Percentiles rank a stretch among this genome's conserved stretches.
These are phyloP conservation scores for Cryptococcus wingfieldii DNA, from an alignment of 1,284 basidiomycete species.

Conservation along the genomic window DNA sequence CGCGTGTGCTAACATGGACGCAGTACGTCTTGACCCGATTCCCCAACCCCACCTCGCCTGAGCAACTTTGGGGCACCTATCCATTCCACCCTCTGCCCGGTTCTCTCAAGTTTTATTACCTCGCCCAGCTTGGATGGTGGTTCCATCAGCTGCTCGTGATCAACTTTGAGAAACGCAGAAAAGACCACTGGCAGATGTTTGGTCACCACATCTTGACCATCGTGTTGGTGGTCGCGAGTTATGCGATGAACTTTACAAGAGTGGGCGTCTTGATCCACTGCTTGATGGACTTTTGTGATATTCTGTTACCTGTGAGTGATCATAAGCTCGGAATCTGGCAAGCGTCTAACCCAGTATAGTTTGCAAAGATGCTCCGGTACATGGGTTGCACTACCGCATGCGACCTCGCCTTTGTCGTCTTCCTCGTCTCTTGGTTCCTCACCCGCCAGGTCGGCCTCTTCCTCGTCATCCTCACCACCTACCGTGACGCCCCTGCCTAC, in stretches of 20 bases:
- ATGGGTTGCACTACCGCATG: slow-evolving; percentile 63
- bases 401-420: slow-evolving; percentile 73
- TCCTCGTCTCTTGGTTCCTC: slow-evolving; percentile 82
- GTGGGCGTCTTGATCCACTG: slow-evolving; percentile 83
- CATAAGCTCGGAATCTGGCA: not conserved
- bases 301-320: slow-evolving; percentile 75
- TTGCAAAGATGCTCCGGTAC: slow-evolving; percentile 93
- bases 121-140: slow-evolving; percentile 89
- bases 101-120: slow-evolving; percentile 84
- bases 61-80: slow-evolving; percentile 73
- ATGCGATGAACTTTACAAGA: slow-evolving; percentile 77
- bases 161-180: slow-evolving; percentile 86
- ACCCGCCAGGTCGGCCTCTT: slow-evolving; percentile 78
- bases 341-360: slow-evolving; percentile 48
- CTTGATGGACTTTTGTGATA: slow-evolving; percentile 90
- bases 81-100: slow-evolving; percentile 74
- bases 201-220: slow-evolving; percentile 89
- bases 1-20: not conserved
- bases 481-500: slow-evolving; percentile 54
- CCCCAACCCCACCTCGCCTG: slow-evolving; percentile 66
- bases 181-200: slow-evolving; percentile 96
- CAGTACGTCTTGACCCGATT: slow-evolving; percentile 51
- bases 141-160: slow-evolving; percentile 86
- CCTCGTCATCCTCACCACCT: slow-evolving; percentile 62
- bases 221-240: slow-evolving; percentile 69